Percentiles rank a stretch among this genome's conserved stretches.
Evolutionary conservation across 164 flowering plant species (phyloP).

Genomic region (Vitis riparia): DNA sequence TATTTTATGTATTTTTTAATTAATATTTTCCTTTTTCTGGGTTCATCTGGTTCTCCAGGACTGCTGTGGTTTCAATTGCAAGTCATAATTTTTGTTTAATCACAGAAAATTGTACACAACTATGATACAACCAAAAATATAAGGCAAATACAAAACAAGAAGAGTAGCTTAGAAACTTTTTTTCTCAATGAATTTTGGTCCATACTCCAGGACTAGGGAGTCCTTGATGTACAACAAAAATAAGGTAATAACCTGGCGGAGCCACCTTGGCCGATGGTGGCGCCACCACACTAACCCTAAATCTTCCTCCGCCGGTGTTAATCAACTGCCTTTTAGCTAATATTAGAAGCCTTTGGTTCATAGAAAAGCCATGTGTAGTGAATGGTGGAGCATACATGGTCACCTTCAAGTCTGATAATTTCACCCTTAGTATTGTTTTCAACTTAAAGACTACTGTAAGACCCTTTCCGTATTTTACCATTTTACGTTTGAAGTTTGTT

Average conservation of each 20-base stretch:
- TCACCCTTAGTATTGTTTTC: background rate
- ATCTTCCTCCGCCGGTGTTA: background rate
- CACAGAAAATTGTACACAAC: no score
- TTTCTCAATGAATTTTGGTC: slow-evolving; percentile 3
- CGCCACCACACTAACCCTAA: slow-evolving; percentile 16
- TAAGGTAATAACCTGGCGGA: slow-evolving; percentile 52
- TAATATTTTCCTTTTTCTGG: no score
- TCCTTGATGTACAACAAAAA: slow-evolving; percentile 35
- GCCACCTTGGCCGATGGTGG: slow-evolving; percentile 38
- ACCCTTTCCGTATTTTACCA: slow-evolving; percentile 22
- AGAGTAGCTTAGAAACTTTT: no score
- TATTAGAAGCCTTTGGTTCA: slow-evolving; percentile 51
- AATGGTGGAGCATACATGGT: slow-evolving; percentile 59
- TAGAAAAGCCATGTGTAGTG: slow-evolving; percentile 65
- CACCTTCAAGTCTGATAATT: slow-evolving; percentile 27
- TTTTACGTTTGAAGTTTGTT: background rate
- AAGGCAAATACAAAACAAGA: no score
- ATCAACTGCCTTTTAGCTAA: slow-evolving; percentile 8
- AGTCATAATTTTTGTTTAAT: no score
- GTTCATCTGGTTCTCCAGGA: no score
- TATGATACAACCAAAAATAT: no score
- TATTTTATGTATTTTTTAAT: no score
- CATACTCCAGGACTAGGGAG: slow-evolving; percentile 49
- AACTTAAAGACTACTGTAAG: slow-evolving; percentile 22
- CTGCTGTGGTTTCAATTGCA: no score